Evolutionary conservation across 352 stramenopile genomes (phyloP), one percentile per base, ranked within the genome.

Genomic region (Globisporangium spiculum): DNA sequence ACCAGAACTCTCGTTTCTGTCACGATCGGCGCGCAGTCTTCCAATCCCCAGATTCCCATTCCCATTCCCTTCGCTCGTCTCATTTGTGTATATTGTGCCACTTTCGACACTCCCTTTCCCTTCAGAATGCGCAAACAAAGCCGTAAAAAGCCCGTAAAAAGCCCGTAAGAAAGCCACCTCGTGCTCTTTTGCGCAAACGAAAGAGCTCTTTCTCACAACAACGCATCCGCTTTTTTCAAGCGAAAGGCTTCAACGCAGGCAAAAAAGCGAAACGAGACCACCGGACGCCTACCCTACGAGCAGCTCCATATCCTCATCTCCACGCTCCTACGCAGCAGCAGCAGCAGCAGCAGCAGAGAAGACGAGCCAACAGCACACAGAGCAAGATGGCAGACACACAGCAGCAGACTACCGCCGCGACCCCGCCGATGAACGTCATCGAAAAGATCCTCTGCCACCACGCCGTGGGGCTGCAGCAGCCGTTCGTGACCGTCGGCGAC

Each of bases 401-500:
- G n/a, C 60, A 66, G 62, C 48, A 68, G 54, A 34, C 38, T 20
- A 48, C 27, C 9, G 18, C 2, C 16, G 20, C 30, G 1, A 60
- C 53, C 30, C 77, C 75, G 68, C 81, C 80, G 20, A 93, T 93
- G 85, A 93, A 93, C 75, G 85, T 91, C 55, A 92, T 93, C 73
- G 86, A 94, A 68, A 94, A 94, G 81, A 92, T 92, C 75, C 68
- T 94, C 64, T 92, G 81, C 75, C 80, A 89, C 72, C 80, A 89
- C 70, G 80, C 80, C 18, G 80, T 89, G 48, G 80, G 80, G 16
- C 76, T 92, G 34, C 55, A 61, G 16, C 41, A 80, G 58, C 80
- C 82, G 0, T 80, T 71, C 34, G 86, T 93, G 59, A 63, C 52
- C 3, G 78, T 87, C n/a, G 86, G 86, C 53, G 83, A 93, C 73